Conservation (phyloP, 1,284 basidiomycete species). For the Melanopsichium pennsylvanicum region DNA sequence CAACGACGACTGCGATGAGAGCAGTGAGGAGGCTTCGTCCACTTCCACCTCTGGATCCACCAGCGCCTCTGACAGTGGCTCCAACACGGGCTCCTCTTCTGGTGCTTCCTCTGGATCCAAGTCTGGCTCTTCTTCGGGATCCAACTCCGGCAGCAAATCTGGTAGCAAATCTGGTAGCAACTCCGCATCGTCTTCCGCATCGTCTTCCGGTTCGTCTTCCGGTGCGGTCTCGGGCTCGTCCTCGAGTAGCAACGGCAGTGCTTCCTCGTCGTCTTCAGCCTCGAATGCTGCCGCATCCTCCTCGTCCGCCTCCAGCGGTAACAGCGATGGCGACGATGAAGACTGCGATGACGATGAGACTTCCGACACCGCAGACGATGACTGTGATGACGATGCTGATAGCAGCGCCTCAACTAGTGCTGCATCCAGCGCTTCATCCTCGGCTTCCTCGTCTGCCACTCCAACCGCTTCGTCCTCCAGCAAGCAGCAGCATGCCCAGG, state of each 20-base stretch:
- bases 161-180: too few relatives aligned
- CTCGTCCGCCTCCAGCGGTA: constrained; percentile 13
- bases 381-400: constrained; percentile 29
- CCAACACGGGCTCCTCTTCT: constrained; percentile 3
- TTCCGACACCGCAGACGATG: constrained; percentile 5
- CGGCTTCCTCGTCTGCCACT: not conserved
- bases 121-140: constrained; percentile 7
- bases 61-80: constrained; percentile 3
- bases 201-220: constrained; percentile 9
- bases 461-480: constrained; percentile 7
- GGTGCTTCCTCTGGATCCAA: constrained; percentile 17
- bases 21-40: not conserved
- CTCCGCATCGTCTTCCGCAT: too few relatives aligned
- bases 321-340: constrained; percentile 8
- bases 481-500: constrained; percentile 5
- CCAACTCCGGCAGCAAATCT: constrained; percentile 4
- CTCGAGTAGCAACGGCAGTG: not conserved
- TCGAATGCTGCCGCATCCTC: constrained; percentile 16
- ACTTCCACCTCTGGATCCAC: constrained; percentile 1
- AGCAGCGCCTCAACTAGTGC: constrained; percentile 12
- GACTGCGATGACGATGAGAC: constrained; percentile 20
- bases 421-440: constrained; percentile 1
- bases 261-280: constrained; percentile 9
- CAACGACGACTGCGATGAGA: too few relatives aligned
- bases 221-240: constrained; percentile 15